Base-by-base conservation (phyloP, 441 rosid genomes). In the Populus hybrid region DNA sequence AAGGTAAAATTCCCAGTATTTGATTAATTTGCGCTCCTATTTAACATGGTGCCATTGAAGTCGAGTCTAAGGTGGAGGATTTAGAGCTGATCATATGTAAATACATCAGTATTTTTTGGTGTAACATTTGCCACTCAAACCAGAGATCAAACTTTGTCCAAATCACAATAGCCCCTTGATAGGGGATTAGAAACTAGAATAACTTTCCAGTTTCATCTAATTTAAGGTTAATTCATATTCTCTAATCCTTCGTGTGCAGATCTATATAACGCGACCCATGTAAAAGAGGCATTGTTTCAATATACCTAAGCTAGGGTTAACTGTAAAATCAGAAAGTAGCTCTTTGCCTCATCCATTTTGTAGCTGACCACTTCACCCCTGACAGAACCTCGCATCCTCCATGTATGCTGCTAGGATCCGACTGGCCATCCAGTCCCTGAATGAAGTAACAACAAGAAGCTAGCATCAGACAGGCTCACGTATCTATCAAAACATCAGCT, bases 301-400 rank as follows among this genome's bases (percentile, higher is more conserved):
- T 23, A 7, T 28, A 20, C 32, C 11, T 21, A 20, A 30, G 32
- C 9, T 11, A 59, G 21, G 34, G 23, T 4, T 71, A 66, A 14
- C 14, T 14, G 26, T 24, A 46, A n/a, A 76, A 80, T 87, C 85
- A 95, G 78, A 79, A 67, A 23, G 91, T 74, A 73, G 85, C 40
- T 81, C 76, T 87, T 86, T 95, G 97, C 84, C 99, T 90, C 99
- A 93, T 92, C 99, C 99, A 95, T 88, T 95, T 95, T 24, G 99
- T 95, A 79, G 99, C 98, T 20, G 98, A 95, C 98, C 99, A 95
- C 83, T 95, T 95, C 85, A 90, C 97, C 50, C 98, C 97, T 0
- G 95, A 76, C 71, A 92, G 80, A 70, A 95, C 97, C 88, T 92
- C 92, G 36, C 99, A 95, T 80, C 98, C 99, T 61, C 98, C 98